Percentiles rank a stretch among this genome's conserved stretches.
phyloP scores from a whole-genome alignment of 495 filamentous ascomycete species.

The Penicillium bialowiezense region DNA sequence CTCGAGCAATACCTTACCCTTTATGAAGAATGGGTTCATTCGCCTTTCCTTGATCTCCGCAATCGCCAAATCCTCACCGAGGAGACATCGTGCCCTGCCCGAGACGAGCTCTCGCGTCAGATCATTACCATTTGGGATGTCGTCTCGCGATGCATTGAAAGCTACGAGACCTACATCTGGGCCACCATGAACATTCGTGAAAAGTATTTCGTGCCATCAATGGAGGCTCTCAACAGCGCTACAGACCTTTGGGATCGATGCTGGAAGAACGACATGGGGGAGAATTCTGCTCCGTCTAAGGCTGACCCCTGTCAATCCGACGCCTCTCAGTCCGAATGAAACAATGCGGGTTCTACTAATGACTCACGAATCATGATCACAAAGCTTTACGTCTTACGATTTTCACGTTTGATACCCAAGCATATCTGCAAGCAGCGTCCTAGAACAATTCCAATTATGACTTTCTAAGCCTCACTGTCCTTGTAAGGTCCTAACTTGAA shows the following conservation, averaged over 20 bases:
- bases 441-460: neutral
- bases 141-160: constrained; percentile 16
- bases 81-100: constrained; percentile 6
- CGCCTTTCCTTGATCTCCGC: constrained; percentile 17
- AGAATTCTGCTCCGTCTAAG: too few species aligned
- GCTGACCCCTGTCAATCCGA: too few species aligned
- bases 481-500: constrained; percentile 47
- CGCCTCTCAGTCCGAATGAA: too few species aligned
- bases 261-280: neutral
- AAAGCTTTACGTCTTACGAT: neutral
- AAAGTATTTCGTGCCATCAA: constrained; percentile 15
- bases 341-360: neutral
- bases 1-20: constrained; percentile 22
- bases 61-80: constrained; percentile 16
- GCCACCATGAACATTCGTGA: constrained; percentile 9
- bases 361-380: neutral
- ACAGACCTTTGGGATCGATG: constrained; percentile 13
- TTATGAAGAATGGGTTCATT: constrained; percentile 30
- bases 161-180: constrained; percentile 13
- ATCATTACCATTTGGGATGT: constrained; percentile 22
- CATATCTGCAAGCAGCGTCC: neutral
- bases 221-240: constrained; percentile 8
- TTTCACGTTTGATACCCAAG: neutral
- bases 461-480: constrained; percentile 29
- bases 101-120: constrained; percentile 7